Percentiles rank a stretch among this genome's conserved stretches.
phyloP scores from a whole-genome alignment of 2,329 filamentous ascomycete species.

The Claviceps capensis region DNA sequence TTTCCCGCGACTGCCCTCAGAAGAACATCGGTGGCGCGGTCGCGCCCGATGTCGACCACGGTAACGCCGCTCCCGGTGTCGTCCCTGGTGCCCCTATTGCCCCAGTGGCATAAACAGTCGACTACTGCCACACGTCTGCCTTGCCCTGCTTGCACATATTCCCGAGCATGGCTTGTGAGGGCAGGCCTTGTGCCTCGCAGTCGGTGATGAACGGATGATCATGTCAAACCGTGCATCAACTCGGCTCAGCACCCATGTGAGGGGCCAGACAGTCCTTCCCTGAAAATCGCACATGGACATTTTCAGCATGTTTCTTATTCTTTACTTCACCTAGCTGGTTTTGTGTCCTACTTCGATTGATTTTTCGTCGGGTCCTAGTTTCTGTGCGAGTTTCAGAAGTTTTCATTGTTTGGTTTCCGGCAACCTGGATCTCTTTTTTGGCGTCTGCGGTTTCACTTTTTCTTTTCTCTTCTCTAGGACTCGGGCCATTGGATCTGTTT shows the following conservation, averaged over 20 bases:
- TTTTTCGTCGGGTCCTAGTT: constrained; percentile 15
- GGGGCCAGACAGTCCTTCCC: not conserved
- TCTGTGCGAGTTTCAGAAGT: constrained; percentile 11
- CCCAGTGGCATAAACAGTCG: constrained; percentile 22
- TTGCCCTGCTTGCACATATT: not conserved
- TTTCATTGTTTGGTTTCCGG: constrained; percentile 11
- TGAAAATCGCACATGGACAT: no score
- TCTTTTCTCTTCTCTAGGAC: not conserved
- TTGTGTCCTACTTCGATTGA: not conserved
- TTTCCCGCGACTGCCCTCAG: constrained; percentile 86
- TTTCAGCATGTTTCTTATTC: not conserved
- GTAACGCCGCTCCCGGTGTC: constrained; percentile 21
- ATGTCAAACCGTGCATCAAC: not conserved
- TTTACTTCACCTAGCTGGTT: not conserved
- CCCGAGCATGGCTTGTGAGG: not conserved
- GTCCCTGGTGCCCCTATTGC: constrained; percentile 33
- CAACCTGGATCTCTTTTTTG: constrained; percentile 14
- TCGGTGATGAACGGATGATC: not conserved
- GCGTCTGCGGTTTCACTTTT: not conserved
- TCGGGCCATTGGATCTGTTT: not conserved
- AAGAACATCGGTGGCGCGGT: constrained; percentile 43
- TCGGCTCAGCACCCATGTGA: not conserved
- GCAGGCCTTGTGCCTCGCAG: constrained; percentile 2
- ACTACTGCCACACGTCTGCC: constrained; percentile 7
- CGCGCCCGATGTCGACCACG: constrained; percentile 28